A percentile compares a stretch with the other conserved stretches of the same genome.
These are phyloP conservation scores for Phialocephala sp. DNA, from an alignment of 2,329 filamentous ascomycete species.

Conservation along the genomic window DNA sequence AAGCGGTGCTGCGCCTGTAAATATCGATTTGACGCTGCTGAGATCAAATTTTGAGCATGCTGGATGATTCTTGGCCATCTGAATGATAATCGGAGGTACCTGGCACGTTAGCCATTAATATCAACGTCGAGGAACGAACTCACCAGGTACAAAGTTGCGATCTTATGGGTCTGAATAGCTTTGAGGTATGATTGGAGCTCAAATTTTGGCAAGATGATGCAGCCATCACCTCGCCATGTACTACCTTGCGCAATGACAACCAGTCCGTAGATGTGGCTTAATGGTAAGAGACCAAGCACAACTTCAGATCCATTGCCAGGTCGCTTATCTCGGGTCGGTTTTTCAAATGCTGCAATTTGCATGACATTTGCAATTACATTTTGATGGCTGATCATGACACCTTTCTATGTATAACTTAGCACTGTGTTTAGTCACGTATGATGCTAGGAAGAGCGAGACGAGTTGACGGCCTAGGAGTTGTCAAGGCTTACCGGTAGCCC, in stretches of 20 bases:
- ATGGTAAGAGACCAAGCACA: constrained; percentile 76
- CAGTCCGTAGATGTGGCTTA: constrained; percentile 84
- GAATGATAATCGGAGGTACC: constrained; percentile 83
- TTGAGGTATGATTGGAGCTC: constrained; percentile 69
- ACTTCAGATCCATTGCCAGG: constrained; percentile 41
- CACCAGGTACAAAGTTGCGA: constrained; percentile 70
- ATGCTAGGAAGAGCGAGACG: neutral
- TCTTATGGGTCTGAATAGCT: constrained; percentile 71
- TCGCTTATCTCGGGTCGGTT: constrained; percentile 57
- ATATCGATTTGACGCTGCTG: constrained; percentile 67
- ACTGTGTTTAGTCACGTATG: neutral
- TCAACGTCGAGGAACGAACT: constrained; percentile 34
- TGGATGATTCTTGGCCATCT: constrained; percentile 69
- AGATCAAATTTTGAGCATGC: constrained; percentile 72
- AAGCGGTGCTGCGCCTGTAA: constrained; percentile 79
- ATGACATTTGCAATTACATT: constrained; percentile 81
- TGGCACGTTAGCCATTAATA: constrained; percentile 37
- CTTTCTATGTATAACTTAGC: constrained; percentile 59
- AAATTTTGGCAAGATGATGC: constrained; percentile 77
- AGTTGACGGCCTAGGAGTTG: neutral
- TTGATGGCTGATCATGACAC: constrained; percentile 82
- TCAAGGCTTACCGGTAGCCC: constrained; percentile 64
- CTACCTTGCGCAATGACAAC: constrained; percentile 71
- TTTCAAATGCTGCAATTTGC: constrained; percentile 50
- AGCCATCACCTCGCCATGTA: constrained; percentile 73